Evolutionary conservation across 2,329 filamentous ascomycete species (phyloP).

Genomic region (Penicillium griseofulvum): DNA sequence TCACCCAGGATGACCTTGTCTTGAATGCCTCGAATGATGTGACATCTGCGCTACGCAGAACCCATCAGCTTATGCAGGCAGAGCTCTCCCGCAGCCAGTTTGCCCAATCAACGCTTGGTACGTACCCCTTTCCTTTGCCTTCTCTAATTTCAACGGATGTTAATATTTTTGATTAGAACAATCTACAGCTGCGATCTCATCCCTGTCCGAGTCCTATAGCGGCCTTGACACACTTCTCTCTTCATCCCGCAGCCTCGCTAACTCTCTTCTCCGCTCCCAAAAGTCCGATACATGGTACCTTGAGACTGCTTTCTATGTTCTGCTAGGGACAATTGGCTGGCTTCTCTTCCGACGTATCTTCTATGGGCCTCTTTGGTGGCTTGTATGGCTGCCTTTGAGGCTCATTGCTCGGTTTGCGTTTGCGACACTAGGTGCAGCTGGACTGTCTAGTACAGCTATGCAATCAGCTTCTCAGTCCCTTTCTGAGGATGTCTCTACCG

Average conservation of each 20-base stretch:
- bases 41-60: slow-evolving; percentile 76
- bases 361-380: slow-evolving; percentile 88
- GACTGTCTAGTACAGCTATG: slow-evolving; percentile 33
- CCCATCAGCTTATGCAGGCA: slow-evolving; percentile 79
- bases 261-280: slow-evolving; percentile 76
- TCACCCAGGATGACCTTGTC: slow-evolving; percentile 69
- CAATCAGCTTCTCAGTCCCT: slow-evolving; percentile 24
- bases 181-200: slow-evolving; percentile 76
- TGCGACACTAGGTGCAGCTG: slow-evolving; percentile 55
- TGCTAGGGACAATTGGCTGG: slow-evolving; percentile 76
- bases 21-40: slow-evolving; percentile 78
- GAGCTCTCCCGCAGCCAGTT: slow-evolving; percentile 86
- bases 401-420: slow-evolving; percentile 60
- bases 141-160: background rate
- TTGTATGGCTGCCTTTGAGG: slow-evolving; percentile 79
- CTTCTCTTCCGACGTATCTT: slow-evolving; percentile 78
- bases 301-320: slow-evolving; percentile 80
- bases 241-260: slow-evolving; percentile 71
- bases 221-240: slow-evolving; percentile 74
- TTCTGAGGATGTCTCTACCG: slow-evolving; percentile 19
- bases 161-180: slow-evolving; percentile 51
- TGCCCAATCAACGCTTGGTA: slow-evolving; percentile 75
- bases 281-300: slow-evolving; percentile 99
- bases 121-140: slow-evolving; percentile 7
- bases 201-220: slow-evolving; percentile 77